Evolutionary conservation across 2,329 filamentous ascomycete genomes (phyloP).

Genomic region (Botrytis paeoniae): DNA sequence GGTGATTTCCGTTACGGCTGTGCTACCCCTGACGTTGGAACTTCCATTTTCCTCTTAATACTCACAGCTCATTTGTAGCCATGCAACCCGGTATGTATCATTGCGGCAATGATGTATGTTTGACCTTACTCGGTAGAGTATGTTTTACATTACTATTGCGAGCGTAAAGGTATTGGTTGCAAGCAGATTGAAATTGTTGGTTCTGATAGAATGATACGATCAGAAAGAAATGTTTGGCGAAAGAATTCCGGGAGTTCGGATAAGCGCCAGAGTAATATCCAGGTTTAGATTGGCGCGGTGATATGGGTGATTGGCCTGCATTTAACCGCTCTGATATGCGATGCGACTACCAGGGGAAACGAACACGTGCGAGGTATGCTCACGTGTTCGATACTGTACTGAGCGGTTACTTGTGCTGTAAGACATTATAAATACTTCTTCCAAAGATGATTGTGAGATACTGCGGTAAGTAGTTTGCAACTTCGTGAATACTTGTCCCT

Average conservation of each 20-base stretch:
- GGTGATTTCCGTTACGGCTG: background rate
- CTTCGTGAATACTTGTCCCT: background rate
- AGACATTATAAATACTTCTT: background rate
- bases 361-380: background rate
- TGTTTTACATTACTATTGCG: background rate
- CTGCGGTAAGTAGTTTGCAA: background rate
- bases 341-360: background rate
- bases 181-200: background rate
- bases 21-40: background rate
- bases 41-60: background rate
- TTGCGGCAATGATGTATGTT: background rate
- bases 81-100: background rate
- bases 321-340: constrained; percentile 2
- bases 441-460: background rate
- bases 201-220: background rate
- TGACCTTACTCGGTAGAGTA: background rate
- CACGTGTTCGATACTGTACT: background rate
- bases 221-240: background rate
- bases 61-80: background rate
- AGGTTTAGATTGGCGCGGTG: constrained; percentile 3
- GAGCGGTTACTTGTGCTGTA: background rate
- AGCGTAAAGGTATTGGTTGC: background rate
- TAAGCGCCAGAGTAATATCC: background rate
- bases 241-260: background rate
- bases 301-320: background rate